Evolutionary conservation across 2,329 filamentous ascomycete species (phyloP), one percentile per base, ranked within the genome.

Genomic region (Venturia aucupariae): DNA sequence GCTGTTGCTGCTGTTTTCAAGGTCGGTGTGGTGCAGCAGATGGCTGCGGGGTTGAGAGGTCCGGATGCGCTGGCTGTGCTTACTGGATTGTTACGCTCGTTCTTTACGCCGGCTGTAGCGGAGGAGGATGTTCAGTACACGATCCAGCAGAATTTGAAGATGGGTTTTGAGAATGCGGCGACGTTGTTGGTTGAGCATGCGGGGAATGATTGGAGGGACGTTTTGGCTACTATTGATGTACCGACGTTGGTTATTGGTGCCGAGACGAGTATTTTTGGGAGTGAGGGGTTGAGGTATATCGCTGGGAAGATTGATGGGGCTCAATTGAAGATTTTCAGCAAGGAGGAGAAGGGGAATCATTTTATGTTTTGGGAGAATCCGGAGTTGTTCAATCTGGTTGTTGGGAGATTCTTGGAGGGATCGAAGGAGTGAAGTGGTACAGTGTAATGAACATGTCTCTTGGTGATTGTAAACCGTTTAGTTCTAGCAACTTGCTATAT

Each of bases 291-390:
- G 38, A 19, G 38, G 13, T 60, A 27, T 22, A 65, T 72, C 22
- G 72, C 70, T 27, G 62, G 66, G 24, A 69, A 74, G 64, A 73
- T 75, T 17, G 68, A 69, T 1, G 68, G 69, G 0, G 68, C 70
- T 0, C 64, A 70, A 66, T 6, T 68, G 1, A 68, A 69, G 42
- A 67, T 67, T 0, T 75, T 75, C 27, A 69, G 35, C 17, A 41
- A 60, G 19, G 70, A 70, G 15, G 72, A 76, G 62, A 69, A 70
- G n/a, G 72, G 73, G 0, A 72, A 70, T 55, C 74, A 75, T 62
- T 74, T 72, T 62, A 67, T 72, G 67, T 75, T 73, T 64, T 74
- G 70, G 68, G 73, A 75, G 67, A 75, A 74, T 48, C 69, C 72
- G 2, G 68, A 69, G 15, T 68, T 68, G 65, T 75, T 75, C 51